Evolutionary conservation across 2,329 filamentous ascomycete species (phyloP).

Genomic region (Monosporascus cannonballus): DNA sequence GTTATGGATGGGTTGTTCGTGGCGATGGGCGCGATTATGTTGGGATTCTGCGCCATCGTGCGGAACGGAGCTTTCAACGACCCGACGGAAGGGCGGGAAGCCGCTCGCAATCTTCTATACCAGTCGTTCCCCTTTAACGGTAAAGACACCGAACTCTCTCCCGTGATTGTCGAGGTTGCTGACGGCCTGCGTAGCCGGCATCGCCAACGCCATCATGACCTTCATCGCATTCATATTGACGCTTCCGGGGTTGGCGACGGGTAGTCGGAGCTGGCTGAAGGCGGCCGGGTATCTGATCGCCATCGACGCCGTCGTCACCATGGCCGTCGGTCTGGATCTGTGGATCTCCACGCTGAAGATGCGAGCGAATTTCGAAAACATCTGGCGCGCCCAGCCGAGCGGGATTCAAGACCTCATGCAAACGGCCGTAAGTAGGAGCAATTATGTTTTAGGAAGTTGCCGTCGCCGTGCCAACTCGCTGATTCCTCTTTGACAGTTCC

Average conservation of each 20-base stretch:
- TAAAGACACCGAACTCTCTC: background rate
- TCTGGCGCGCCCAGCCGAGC: conserved; percentile 55
- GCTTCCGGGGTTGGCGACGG: conserved; percentile 64
- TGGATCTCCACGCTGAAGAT: conserved; percentile 71
- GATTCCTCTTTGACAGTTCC: conserved; percentile 47
- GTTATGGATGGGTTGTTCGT: conserved; percentile 45
- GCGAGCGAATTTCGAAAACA: conserved; percentile 51
- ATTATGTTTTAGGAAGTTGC: background rate
- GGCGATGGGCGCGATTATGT: conserved; percentile 45
- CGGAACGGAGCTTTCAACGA: conserved; percentile 37
- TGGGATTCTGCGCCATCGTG: conserved; percentile 50
- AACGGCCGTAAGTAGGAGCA: conserved; percentile 46
- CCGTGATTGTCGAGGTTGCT: background rate
- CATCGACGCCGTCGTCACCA: conserved; percentile 56
- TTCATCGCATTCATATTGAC: conserved; percentile 64
- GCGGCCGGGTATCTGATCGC: conserved; percentile 58
- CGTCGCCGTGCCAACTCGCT: conserved; percentile 14
- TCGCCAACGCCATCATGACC: conserved; percentile 67
- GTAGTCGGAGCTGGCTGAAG: conserved; percentile 64
- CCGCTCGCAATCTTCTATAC: conserved; percentile 47
- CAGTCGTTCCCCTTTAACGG: conserved; percentile 42
- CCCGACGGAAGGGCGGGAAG: conserved; percentile 40
- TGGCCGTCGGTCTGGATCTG: conserved; percentile 59
- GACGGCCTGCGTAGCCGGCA: conserved; percentile 43
- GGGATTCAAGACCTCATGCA: conserved; percentile 64